Evolutionary conservation across 2,329 filamentous ascomycete species (phyloP).

Genomic region (Coleophoma crateriformis): DNA sequence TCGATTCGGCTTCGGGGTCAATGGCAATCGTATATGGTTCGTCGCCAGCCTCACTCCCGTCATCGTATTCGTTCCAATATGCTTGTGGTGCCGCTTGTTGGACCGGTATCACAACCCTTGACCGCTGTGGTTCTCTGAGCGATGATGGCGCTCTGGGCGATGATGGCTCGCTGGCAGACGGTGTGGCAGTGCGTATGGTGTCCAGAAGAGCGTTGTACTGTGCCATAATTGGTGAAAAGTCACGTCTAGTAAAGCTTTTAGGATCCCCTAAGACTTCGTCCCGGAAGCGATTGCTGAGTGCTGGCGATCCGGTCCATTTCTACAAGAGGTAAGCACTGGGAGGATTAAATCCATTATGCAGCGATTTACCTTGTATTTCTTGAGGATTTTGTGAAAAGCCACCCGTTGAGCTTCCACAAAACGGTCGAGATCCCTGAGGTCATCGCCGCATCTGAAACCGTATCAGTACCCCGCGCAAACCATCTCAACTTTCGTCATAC

Average conservation of each 20-base stretch:
- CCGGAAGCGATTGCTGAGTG: conserved; percentile 60
- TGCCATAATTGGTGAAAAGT: conserved; percentile 48
- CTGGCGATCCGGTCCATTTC: conserved; percentile 76
- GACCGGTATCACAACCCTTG: conserved; percentile 7
- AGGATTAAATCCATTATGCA: not conserved
- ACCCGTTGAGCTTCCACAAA: conserved; percentile 70
- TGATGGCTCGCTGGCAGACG: conserved; percentile 17
- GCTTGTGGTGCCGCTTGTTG: conserved; percentile 7
- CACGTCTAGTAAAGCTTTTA: conserved; percentile 66
- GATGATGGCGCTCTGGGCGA: conserved; percentile 3
- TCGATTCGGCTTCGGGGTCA: conserved; percentile 55
- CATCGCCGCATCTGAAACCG: conserved; percentile 54
- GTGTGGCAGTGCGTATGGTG: conserved; percentile 36
- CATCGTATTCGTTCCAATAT: conserved; percentile 87
- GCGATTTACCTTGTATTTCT: conserved; percentile 66
- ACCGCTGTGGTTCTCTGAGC: conserved; percentile 10
- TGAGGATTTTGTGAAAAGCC: conserved; percentile 77
- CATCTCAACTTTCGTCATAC: conserved; percentile 7
- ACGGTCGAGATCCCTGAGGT: conserved; percentile 63
- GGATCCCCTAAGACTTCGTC: conserved; percentile 59
- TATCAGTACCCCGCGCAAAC: conserved; percentile 4
- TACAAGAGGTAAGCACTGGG: conserved; percentile 24
- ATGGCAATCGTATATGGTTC: conserved; percentile 69
- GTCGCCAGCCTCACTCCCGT: conserved; percentile 63
- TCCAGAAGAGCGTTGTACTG: conserved; percentile 45